A percentile compares a stretch with the other conserved stretches of the same genome.
phyloP scores from a whole-genome alignment of 2,329 filamentous ascomycete genomes.

The Xylaria sp. region DNA sequence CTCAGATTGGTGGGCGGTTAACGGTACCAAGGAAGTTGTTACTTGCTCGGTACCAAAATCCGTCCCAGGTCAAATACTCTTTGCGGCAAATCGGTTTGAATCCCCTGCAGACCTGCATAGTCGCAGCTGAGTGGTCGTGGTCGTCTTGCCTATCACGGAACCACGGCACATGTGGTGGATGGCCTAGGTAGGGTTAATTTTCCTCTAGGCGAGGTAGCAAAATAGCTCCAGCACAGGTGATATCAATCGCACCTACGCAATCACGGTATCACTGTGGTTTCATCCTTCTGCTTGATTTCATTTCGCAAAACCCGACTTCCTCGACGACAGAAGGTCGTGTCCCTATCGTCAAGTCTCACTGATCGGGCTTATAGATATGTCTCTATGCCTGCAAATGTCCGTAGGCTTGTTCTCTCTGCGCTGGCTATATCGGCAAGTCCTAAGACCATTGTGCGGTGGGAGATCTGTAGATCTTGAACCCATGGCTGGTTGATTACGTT shows the following conservation, averaged over 20 bases:
- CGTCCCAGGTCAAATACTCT: slow-evolving; percentile 24
- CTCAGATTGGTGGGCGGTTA: slow-evolving; percentile 32
- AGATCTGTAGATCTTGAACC: slow-evolving; percentile 20
- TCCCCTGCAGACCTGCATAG: slow-evolving; percentile 33
- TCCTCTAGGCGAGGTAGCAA: slow-evolving; percentile 13
- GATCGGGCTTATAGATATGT: background rate
- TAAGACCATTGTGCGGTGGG: slow-evolving; percentile 3
- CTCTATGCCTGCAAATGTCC: background rate
- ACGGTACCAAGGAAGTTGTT: slow-evolving; percentile 27
- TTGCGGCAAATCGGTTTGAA: slow-evolving; percentile 38
- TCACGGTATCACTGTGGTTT: slow-evolving; percentile 30
- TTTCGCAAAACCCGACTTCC: background rate
- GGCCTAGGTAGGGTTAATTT: slow-evolving; percentile 19
- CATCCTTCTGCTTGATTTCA: slow-evolving; percentile 24
- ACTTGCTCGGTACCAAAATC: slow-evolving; percentile 32
- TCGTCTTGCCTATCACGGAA: slow-evolving; percentile 38
- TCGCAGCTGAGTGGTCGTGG: slow-evolving; percentile 28
- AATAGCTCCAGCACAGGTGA: background rate
- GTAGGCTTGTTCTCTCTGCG: background rate
- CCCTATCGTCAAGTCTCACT: slow-evolving; percentile 1
- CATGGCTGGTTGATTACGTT: slow-evolving; percentile 22
- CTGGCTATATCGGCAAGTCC: slow-evolving; percentile 6
- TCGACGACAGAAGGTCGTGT: background rate
- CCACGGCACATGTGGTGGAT: slow-evolving; percentile 33
- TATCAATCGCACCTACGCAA: slow-evolving; percentile 8